Percentiles rank a stretch among this genome's conserved stretches.
phyloP scores from a whole-genome alignment of 2,329 filamentous ascomycete genomes.

The Pseudogymnoascus sp. region DNA sequence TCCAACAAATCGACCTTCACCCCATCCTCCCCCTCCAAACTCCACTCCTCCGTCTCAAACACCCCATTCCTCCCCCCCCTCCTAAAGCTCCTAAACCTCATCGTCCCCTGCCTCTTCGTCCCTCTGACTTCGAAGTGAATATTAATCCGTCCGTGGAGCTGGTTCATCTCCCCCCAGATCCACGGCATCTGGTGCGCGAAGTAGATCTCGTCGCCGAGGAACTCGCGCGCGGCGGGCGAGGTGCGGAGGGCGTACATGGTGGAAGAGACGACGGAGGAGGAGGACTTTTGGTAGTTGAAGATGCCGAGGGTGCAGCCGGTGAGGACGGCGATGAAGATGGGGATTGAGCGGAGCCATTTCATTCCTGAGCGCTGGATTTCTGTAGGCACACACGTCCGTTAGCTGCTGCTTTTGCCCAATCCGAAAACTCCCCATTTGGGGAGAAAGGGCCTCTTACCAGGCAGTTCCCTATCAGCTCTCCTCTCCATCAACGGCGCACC shows the following conservation, averaged over 20 bases:
- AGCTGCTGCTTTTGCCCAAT: neutral
- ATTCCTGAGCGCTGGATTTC: slow-evolving; percentile 24
- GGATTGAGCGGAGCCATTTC: slow-evolving; percentile 65
- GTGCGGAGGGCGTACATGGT: slow-evolving; percentile 90
- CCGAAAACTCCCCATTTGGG: neutral
- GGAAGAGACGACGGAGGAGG: slow-evolving; percentile 76
- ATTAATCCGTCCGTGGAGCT: slow-evolving; percentile 84
- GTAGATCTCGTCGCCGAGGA: slow-evolving; percentile 81
- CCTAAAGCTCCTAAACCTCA: slow-evolving; percentile 73
- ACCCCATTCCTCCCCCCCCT: slow-evolving; percentile 50
- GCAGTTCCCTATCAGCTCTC: slow-evolving; percentile 57
- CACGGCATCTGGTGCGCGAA: slow-evolving; percentile 72
- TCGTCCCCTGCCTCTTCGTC: slow-evolving; percentile 58
- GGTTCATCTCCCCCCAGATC: slow-evolving; percentile 84
- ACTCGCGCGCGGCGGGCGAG: slow-evolving; percentile 61
- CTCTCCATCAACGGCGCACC: slow-evolving; percentile 59
- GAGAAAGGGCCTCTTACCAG: slow-evolving; percentile 37
- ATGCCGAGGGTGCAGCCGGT: slow-evolving; percentile 70
- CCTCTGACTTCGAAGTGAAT: slow-evolving; percentile 83
- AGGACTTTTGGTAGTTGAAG: slow-evolving; percentile 98
- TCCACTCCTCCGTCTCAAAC: slow-evolving; percentile 91
- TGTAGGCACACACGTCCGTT: slow-evolving; percentile 13
- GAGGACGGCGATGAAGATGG: slow-evolving; percentile 70
- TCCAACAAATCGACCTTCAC: slow-evolving; percentile 64
- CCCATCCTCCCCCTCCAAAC: slow-evolving; percentile 58